phyloP scores from a whole-genome alignment of 345 rosid genomes.

The Euphorbia pulcherrima region DNA sequence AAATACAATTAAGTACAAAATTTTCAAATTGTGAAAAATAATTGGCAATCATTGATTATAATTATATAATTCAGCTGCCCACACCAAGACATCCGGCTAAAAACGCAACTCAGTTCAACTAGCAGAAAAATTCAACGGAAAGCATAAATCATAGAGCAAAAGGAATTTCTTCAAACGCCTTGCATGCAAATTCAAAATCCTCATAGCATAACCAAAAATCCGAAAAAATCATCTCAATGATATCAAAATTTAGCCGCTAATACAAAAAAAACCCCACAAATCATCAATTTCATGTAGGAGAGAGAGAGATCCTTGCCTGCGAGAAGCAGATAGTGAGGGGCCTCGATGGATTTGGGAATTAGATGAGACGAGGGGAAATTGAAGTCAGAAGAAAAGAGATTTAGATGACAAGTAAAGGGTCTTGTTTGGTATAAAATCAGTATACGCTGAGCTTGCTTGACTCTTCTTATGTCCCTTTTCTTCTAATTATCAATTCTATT shows the following conservation, averaged over 20 bases:
- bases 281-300: not conserved
- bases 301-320: conserved; percentile 7
- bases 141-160: not conserved
- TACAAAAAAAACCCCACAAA: not conserved
- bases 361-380: not conserved
- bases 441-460: not conserved
- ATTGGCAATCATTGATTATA: not conserved
- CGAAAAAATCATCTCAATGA: not conserved
- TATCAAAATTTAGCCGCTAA: not conserved
- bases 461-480: not conserved
- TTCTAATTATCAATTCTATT: not conserved
- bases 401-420: conserved; percentile 4
- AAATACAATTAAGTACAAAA: not conserved
- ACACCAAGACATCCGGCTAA: not conserved
- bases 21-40: not conserved
- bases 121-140: not conserved
- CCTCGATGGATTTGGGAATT: not conserved
- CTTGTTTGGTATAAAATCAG: not conserved
- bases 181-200: not conserved
- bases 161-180: not conserved
- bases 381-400: not conserved
- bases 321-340: not conserved
- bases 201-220: not conserved
- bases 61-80: not conserved
- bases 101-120: conserved; percentile 4